Evolutionary conservation across 768 basidiomycete species (phyloP).

Genomic region (Tephrocybe sp.): DNA sequence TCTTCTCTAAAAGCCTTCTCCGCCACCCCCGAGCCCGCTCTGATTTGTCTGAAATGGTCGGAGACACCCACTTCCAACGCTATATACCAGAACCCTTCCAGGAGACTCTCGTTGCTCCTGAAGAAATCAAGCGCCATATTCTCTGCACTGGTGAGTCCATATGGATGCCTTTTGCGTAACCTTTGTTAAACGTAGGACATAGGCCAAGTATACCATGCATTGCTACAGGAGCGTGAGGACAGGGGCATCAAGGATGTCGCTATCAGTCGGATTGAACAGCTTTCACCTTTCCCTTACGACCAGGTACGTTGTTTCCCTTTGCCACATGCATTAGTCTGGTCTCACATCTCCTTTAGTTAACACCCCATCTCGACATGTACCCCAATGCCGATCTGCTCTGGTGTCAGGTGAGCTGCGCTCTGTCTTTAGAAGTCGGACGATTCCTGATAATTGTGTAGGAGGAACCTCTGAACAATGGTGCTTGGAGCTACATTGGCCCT

Average conservation of each 20-base stretch:
- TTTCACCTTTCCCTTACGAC: slow-evolving; percentile 98
- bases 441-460: slow-evolving; percentile 42
- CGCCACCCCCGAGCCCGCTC: slow-evolving; percentile 94
- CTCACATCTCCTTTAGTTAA: slow-evolving; percentile 48
- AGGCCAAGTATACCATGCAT: slow-evolving; percentile 94
- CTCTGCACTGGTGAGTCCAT: slow-evolving; percentile 67
- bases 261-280: slow-evolving; percentile 91
- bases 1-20: slow-evolving; percentile 96
- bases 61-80: slow-evolving; percentile 88
- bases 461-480: slow-evolving; percentile 96
- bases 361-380: slow-evolving; percentile 93
- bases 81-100: slow-evolving; percentile 85
- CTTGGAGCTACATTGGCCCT: slow-evolving; percentile 95
- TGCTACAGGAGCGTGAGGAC: slow-evolving; percentile 88
- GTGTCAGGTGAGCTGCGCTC: slow-evolving; percentile 65
- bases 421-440: not conserved
- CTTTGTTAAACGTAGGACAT: not conserved
- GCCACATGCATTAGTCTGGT: not conserved
- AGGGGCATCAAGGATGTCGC: slow-evolving; percentile 90
- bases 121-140: slow-evolving; percentile 89
- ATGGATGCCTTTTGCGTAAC: not conserved
- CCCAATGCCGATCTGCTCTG: slow-evolving; percentile 92
- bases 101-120: slow-evolving; percentile 70
- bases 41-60: slow-evolving; percentile 81
- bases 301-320: slow-evolving; percentile 47